These are phyloP conservation scores for Aspergillus sp. DNA, from an alignment of 2,329 filamentous ascomycete genomes.

Conservation along the genomic window DNA sequence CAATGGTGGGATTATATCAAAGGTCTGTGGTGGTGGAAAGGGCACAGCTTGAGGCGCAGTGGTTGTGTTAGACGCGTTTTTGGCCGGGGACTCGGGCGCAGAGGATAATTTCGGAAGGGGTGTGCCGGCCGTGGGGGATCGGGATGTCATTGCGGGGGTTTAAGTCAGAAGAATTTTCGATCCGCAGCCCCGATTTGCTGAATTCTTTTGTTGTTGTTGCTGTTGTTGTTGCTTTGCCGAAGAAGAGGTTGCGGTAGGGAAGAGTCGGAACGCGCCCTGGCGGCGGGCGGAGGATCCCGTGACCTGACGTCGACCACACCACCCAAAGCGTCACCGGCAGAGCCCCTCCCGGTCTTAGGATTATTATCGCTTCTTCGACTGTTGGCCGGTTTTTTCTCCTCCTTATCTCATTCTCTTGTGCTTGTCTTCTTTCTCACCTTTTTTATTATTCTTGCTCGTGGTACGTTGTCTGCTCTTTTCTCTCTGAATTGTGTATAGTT, in stretches of 20 bases:
- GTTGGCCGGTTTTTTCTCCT: constrained; percentile 14
- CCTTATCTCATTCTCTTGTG: constrained; percentile 3
- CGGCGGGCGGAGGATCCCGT: constrained; percentile 8
- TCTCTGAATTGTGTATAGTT: not conserved
- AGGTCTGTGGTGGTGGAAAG: constrained; percentile 68
- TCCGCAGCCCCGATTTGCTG: no score
- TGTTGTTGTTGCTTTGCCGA: not conserved
- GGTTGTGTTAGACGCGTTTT: constrained; percentile 12
- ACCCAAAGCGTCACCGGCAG: constrained; percentile 29
- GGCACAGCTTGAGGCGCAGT: constrained; percentile 43
- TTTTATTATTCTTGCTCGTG: constrained; percentile 3
- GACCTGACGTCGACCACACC: constrained; percentile 24
- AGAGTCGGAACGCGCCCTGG: constrained; percentile 22
- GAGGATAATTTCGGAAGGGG: constrained; percentile 35
- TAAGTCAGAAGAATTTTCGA: no score
- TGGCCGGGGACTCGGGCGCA: constrained; percentile 28
- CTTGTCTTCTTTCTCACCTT: constrained; percentile 4
- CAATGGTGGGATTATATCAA: constrained; percentile 78
- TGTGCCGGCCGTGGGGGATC: constrained; percentile 28
- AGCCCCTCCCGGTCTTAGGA: constrained; percentile 18
- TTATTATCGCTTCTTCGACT: constrained; percentile 10
- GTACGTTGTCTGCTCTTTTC: constrained; percentile 4
- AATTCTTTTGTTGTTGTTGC: not conserved
- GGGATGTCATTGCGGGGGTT: constrained; percentile 28
- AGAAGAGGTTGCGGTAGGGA: constrained; percentile 25